A percentile compares a stretch with the other conserved stretches of the same genome.
phyloP scores from a whole-genome alignment of 306 rosid species.

The Fragaria iinumae region DNA sequence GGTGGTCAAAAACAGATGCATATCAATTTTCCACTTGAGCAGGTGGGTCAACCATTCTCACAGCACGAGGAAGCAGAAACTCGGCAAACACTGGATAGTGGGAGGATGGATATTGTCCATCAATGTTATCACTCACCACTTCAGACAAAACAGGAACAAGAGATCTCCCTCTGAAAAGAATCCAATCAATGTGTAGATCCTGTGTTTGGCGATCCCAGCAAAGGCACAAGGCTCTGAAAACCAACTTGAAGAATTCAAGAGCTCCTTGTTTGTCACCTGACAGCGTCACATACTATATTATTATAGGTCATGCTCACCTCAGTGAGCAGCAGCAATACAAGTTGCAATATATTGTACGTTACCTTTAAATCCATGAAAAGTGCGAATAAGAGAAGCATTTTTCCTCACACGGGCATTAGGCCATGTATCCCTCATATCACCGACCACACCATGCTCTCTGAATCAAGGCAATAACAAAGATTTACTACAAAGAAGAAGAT shows the following conservation, averaged over 20 bases:
- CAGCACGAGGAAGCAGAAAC: constrained; percentile 94
- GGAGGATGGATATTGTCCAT: constrained; percentile 86
- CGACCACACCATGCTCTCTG: constrained; percentile 97
- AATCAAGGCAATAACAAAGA: constrained; percentile 20
- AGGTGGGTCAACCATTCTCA: constrained; percentile 67
- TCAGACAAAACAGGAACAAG: constrained; percentile 85
- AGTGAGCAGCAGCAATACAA: constrained; percentile 14
- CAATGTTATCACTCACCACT: constrained; percentile 83
- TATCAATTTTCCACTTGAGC: constrained; percentile 54
- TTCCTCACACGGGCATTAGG: constrained; percentile 90
- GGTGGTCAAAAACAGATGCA: constrained; percentile 13
- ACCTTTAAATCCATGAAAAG: constrained; percentile 98
- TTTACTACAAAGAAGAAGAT: constrained; percentile 6
- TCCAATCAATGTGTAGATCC: constrained; percentile 96
- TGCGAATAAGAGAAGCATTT: constrained; percentile 77
- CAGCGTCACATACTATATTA: constrained; percentile 14
- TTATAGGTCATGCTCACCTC: constrained; percentile 11
- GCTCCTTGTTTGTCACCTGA: constrained; percentile 97
- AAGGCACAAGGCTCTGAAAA: constrained; percentile 90
- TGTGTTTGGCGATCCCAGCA: constrained; percentile 99
- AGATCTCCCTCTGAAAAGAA: constrained; percentile 96
- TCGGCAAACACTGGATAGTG: constrained; percentile 88
- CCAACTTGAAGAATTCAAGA: constrained; percentile 79
- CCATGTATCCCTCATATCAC: constrained; percentile 98
- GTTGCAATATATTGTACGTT: constrained; percentile 19